Evolutionary conservation across 2,329 filamentous ascomycete genomes (phyloP).

Genomic region (Endoconidiophora laricicola): DNA sequence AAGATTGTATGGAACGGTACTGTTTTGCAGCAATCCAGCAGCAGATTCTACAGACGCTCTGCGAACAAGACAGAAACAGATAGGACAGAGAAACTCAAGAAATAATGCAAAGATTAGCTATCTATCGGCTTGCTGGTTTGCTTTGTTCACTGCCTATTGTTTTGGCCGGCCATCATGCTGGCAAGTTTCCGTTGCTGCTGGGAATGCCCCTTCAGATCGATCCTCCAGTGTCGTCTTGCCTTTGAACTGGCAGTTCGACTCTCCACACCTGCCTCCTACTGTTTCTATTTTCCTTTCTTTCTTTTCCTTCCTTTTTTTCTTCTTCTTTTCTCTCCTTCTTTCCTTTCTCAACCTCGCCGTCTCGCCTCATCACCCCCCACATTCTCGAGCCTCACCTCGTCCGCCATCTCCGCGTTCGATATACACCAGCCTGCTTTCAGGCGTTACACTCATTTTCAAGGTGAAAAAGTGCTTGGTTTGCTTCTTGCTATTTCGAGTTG

Average conservation of each 20-base stretch:
- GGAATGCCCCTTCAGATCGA: conserved; percentile 3
- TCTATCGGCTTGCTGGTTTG: no score
- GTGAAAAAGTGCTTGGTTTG: no score
- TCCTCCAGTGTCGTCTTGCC: conserved; percentile 11
- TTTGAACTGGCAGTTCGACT: neutral
- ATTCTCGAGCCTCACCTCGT: conserved; percentile 15
- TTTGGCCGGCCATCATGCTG: no score
- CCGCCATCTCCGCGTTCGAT: neutral
- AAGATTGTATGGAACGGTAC: no score
- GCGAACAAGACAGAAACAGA: no score
- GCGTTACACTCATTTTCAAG: conserved; percentile 37
- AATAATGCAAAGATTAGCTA: no score
- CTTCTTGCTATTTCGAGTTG: neutral
- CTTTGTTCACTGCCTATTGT: no score
- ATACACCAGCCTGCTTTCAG: conserved; percentile 32
- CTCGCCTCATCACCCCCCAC: neutral
- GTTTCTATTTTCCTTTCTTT: conserved; percentile 14
- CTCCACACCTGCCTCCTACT: neutral
- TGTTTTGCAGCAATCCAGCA: no score
- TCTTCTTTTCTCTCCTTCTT: conserved; percentile 10
- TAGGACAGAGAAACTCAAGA: no score
- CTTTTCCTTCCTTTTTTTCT: conserved; percentile 16
- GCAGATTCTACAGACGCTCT: no score
- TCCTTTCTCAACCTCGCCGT: conserved; percentile 5
- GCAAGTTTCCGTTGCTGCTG: no score